Evolutionary conservation across 495 filamentous ascomycete species (phyloP), one percentile per base, ranked within the genome.

Genomic region (Ramalina intermedia): DNA sequence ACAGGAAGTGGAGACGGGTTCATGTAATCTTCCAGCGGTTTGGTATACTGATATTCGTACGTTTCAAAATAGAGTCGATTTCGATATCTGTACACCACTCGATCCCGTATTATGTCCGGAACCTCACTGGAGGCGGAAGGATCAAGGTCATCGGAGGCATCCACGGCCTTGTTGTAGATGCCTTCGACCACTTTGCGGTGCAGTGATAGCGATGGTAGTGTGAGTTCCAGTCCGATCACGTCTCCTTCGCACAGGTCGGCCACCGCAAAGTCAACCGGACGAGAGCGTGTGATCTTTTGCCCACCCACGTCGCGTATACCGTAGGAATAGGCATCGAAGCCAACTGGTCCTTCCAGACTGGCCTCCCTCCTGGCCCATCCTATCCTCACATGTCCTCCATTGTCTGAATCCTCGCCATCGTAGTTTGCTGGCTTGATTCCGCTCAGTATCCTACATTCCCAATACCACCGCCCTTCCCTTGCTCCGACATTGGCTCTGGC

Each of bases 251-350:
- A 61, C 8, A 60, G 49, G 20, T 48, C 46, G 13, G 43, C 37
- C 33, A 66, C 57, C n/a, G 76, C 49, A 64, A 94, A 91, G 56
- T 86, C 82, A 54, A 85, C 83, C 12, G 90, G 87, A 29, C 91
- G 81, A 49, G 90, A 96, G 68, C 89, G 84, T 65, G 93, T 88
- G 20, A 95, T 82, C 42, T 91, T 90, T 59, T 96, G 86, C 9
- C 90, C 89, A 12, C 79, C 74, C 12, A 86, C 79, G 58, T 96
- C 93, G 18, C 89, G 80, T 47, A 99, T 74, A 17, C 85, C 93
- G 61, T 99, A 99, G 41, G 87, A 91, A 63, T 96, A 96, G 33
- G 85, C 88, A 62, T 99, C 91, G 55, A 89, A 94, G 0, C 93
- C 93, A 12, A 96, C 87, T 9, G 93, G 91, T 13, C 85, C 85